Base-by-base conservation (phyloP, 108 stramenopile species). In the Stephanodiscus minutulus region DNA sequence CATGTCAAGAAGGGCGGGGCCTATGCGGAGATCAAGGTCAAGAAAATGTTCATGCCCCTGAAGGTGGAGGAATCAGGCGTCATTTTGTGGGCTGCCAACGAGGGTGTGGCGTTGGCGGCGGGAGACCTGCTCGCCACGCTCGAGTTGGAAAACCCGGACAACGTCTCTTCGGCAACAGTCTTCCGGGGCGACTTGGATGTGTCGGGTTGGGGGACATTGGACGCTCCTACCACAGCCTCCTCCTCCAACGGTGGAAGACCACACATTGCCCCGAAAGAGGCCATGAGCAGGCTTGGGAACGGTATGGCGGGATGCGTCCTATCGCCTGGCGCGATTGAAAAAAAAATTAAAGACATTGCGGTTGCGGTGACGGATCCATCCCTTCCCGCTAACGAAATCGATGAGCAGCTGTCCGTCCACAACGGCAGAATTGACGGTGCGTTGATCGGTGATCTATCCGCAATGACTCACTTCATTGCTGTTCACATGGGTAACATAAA, bases 31-130 rank as follows among this genome's bases (percentile, higher is more conserved):
- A 93, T 99, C 31, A 98, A 99, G 81, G 99, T 98, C 22, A 99
- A 98, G 99, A 99, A 99, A 79, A 99, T 99, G 99, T 98, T 97
- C 89, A 96, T 99, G 97, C 97, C 97, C n/a, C 91, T 99, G 21
- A 86, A 84, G 68, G 98, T 97, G 0, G 94, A 88, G 54, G 99
- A 98, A 78, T 55, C 93, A 21, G 99, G 99, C 33, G 70, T 97
- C 24, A 81, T 91, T 20, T 73, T 94, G 39, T 95, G 93, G 95
- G 72, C 84, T 4, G 66, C 67, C 64, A 96, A 94, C 66, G 93
- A 94, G 82, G 99, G 99, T 27, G 96, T 96, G 29, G 75, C 97
- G 33, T 65, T 99, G 8, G 72, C 87, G 37, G 85, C 98, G 5
- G 99, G 99, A 36, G 97, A 97, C 70, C 70, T 97, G 25, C 72